Evolutionary conservation across 371 early-diverging fungal species (phyloP), one percentile per base, ranked within the genome.

Genomic region (Apophysomyces ossiformis): DNA sequence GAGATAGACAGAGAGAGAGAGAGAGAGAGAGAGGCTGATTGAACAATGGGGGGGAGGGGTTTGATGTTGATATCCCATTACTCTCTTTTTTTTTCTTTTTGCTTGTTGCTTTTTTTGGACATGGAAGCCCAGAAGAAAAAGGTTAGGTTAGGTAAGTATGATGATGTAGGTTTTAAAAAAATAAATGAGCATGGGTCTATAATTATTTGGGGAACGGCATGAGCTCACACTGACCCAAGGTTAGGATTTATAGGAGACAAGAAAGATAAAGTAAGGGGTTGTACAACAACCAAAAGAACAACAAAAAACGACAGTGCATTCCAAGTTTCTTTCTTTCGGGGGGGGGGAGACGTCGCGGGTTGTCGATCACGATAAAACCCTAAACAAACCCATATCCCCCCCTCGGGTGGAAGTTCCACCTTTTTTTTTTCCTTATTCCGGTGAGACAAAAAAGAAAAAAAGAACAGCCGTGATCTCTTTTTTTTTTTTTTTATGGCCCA

Each of bases 361-460:
- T 50, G 54, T 50, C 54, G 54, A 50, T 50, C 54, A 50, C 54
- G 54, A 50, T 26, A 50, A 50, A 50, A 41, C 41, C 41, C 41
- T 41, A 41, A 41, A 1, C 1, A 41, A 50, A 47, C 0, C 54
- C 16, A 18, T 9, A 18, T 26, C 16, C 9, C 16, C 9, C 54
- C 54, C 54, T 50, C 54, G 54, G 54, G 54, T 50, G 54, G 54
- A 26, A 26, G 35, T 50, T 50, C 54, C 54, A 50, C 54, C 3
- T 32, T 50, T 50, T 50, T 26, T 32, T 50, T 50, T 50, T 50
- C 54, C 54, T 50, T 50, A 50, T 50, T 50, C 54, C 54, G 54
- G 41, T 50, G 54, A 47, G 47, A 47, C 47, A 21, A 7, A 26
- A 26, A 26, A 26, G 32, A 26, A 26, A 26, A 26, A 26, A 26